phyloP scores from a whole-genome alignment of 2,329 filamentous ascomycete genomes.

The Plectosphaerella sp. region DNA sequence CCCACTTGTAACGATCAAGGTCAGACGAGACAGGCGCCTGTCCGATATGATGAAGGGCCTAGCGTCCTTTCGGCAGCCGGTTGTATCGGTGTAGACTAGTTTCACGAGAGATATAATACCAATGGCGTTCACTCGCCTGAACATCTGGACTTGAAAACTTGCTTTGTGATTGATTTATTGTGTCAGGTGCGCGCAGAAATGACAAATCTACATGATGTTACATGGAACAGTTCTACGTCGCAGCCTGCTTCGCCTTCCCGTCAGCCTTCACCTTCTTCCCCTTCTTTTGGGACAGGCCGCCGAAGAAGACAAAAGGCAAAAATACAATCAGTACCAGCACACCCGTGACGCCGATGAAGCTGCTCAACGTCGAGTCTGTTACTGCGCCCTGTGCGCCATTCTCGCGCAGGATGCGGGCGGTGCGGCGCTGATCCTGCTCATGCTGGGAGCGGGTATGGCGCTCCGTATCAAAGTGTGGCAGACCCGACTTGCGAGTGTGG shows the following conservation, averaged over 20 bases:
- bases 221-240: neutral
- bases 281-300: slow-evolving; percentile 24
- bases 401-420: slow-evolving; percentile 33
- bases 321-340: slow-evolving; percentile 42
- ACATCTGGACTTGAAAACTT: neutral
- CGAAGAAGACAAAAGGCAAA: slow-evolving; percentile 37
- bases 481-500: slow-evolving; percentile 38
- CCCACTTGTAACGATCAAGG: neutral
- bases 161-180: no score
- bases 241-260: slow-evolving; percentile 1
- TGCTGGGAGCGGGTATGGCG: slow-evolving; percentile 72
- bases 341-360: slow-evolving; percentile 45
- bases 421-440: slow-evolving; percentile 48
- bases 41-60: slow-evolving; percentile 14
- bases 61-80: slow-evolving; percentile 7
- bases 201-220: no score
- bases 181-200: no score
- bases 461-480: slow-evolving; percentile 74
- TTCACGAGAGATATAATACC: slow-evolving; percentile 6
- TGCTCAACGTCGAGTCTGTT: slow-evolving; percentile 33
- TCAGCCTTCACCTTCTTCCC: slow-evolving; percentile 11
- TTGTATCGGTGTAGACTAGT: slow-evolving; percentile 5
- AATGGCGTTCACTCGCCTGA: slow-evolving; percentile 9
- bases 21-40: neutral
- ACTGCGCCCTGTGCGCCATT: slow-evolving; percentile 31